These are phyloP conservation scores for Daldinia eschscholtzii DNA, from an alignment of 2,329 filamentous ascomycete species.

Conservation along the genomic window DNA sequence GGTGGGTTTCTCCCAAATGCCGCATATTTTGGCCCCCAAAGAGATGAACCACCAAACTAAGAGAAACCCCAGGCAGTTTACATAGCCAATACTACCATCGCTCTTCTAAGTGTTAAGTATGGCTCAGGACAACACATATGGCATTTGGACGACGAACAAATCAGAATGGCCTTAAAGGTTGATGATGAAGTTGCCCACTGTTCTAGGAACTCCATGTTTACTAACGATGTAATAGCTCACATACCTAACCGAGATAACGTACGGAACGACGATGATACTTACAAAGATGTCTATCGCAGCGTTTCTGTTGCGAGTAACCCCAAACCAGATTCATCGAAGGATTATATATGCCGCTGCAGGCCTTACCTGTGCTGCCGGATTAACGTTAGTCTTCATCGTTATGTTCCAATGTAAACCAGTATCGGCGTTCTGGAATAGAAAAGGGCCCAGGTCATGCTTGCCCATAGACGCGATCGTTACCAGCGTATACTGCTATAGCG, in stretches of 20 bases:
- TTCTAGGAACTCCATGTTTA: not conserved
- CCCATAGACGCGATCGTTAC: slow-evolving; percentile 55
- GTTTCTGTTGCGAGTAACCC: slow-evolving; percentile 43
- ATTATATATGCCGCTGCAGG: slow-evolving; percentile 40
- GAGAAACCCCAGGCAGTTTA: not conserved
- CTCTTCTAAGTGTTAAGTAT: slow-evolving; percentile 17
- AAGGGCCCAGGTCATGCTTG: slow-evolving; percentile 45
- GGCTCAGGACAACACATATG: slow-evolving; percentile 40
- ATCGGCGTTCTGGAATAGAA: slow-evolving; percentile 42
- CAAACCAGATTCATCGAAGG: slow-evolving; percentile 28
- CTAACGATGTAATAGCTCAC: slow-evolving; percentile 4
- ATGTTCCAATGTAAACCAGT: slow-evolving; percentile 43
- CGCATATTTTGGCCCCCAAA: no score
- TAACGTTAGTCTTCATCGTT: slow-evolving; percentile 43
- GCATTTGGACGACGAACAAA: not conserved
- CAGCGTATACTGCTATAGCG: slow-evolving; percentile 61
- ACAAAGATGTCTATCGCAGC: slow-evolving; percentile 42
- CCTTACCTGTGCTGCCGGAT: slow-evolving; percentile 36
- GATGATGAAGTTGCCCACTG: not conserved
- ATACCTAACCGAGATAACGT: slow-evolving; percentile 14
- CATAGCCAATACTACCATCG: not conserved
- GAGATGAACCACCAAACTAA: not conserved
- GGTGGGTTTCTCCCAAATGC: not conserved
- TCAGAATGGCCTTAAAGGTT: slow-evolving; percentile 1
- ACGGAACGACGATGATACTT: slow-evolving; percentile 40